A percentile compares a stretch with the other conserved stretches of the same genome.
Conservation (phyloP, 768 basidiomycete species). For the Termitomyces sp. region DNA sequence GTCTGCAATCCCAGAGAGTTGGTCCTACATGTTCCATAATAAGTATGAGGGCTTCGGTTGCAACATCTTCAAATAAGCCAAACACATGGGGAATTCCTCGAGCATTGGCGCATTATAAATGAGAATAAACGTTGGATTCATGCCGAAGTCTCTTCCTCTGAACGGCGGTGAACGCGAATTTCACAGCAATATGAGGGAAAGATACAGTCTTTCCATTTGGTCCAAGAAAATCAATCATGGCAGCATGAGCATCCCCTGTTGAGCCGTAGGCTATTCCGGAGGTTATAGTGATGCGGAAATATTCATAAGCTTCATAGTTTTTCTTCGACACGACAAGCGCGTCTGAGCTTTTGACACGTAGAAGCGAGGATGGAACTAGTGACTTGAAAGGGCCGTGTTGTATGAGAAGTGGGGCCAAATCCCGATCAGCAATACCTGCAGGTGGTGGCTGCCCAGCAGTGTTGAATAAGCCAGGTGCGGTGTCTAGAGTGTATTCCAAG, state of each 20-base stretch:
- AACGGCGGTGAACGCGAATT: background rate
- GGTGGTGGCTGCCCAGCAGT: too few species aligned
- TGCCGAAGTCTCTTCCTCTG: background rate
- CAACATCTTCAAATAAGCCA: background rate
- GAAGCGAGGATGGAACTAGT: conserved; percentile 13
- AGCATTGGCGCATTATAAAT: background rate
- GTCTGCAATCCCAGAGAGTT: background rate
- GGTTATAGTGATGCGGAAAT: background rate
- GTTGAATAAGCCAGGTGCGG: too few species aligned
- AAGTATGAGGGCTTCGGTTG: background rate
- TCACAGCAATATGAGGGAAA: background rate
- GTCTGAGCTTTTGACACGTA: background rate
- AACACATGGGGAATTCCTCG: background rate
- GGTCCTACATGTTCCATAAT: background rate
- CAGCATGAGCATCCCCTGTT: background rate
- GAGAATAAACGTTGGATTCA: background rate
- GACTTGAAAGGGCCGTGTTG: conserved; percentile 11
- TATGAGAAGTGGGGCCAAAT: conserved; percentile 2
- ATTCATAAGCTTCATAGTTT: conserved; percentile 1
- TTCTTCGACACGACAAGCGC: background rate
- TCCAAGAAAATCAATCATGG: background rate
- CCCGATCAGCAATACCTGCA: background rate
- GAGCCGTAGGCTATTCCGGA: background rate
- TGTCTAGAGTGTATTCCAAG: too few species aligned
- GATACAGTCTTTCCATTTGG: background rate